A percentile compares a stretch with the other conserved stretches of the same genome.
Conservation (phyloP, 306 rosid species). For the Cicer yamashitae region DNA sequence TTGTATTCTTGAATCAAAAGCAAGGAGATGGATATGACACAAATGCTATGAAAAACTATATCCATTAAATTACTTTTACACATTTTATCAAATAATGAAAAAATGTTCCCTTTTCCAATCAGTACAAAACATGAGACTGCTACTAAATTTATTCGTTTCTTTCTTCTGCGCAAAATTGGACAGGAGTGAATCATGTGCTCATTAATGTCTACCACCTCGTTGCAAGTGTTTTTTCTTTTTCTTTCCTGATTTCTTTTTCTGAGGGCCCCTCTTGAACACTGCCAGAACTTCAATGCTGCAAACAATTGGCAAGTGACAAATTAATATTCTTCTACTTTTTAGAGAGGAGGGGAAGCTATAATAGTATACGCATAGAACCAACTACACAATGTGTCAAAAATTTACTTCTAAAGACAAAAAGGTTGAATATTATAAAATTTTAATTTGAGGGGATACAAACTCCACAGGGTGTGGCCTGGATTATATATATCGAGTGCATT, state of each 20-base stretch:
- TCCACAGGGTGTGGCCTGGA: neutral
- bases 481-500: slow-evolving; percentile 10
- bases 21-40: slow-evolving; percentile 48
- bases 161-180: slow-evolving; percentile 32
- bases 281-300: slow-evolving; percentile 89
- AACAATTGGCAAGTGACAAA: slow-evolving; percentile 38
- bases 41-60: slow-evolving; percentile 44
- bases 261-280: slow-evolving; percentile 73
- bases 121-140: slow-evolving; percentile 39
- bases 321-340: slow-evolving; percentile 9
- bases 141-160: slow-evolving; percentile 32
- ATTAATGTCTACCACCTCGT: slow-evolving; percentile 39
- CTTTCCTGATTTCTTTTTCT: slow-evolving; percentile 69
- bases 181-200: slow-evolving; percentile 18
- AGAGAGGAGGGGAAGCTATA: slow-evolving; percentile 13
- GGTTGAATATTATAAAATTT: neutral
- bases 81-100: slow-evolving; percentile 41
- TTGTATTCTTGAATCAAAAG: slow-evolving; percentile 53
- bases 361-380: slow-evolving; percentile 14
- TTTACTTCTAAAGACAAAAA: slow-evolving; percentile 15
- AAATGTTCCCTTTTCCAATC: slow-evolving; percentile 1
- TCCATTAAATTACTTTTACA: slow-evolving; percentile 55
- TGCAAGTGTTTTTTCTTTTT: slow-evolving; percentile 70
- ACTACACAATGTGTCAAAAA: neutral
- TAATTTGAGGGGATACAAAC: neutral